phyloP scores from a whole-genome alignment of 2,329 filamentous ascomycete species.

The Colletotrichum sp. region DNA sequence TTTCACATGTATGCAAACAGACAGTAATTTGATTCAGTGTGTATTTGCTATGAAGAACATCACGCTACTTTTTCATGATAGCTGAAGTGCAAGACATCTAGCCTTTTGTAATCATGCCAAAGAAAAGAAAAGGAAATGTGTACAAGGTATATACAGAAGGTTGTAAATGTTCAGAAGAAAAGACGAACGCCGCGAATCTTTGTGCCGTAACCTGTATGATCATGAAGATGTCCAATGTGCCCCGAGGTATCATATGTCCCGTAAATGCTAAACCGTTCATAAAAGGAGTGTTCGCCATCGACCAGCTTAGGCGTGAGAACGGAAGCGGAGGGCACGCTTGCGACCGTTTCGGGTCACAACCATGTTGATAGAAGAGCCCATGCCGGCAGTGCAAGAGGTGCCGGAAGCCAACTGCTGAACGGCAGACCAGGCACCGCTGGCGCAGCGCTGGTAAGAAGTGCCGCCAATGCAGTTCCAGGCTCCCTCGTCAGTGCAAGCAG shows the following conservation, averaged over 20 bases:
- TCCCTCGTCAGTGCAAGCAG: slow-evolving; percentile 53
- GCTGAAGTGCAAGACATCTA: neutral
- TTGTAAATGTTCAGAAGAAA: slow-evolving; percentile 8
- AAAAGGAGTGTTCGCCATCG: slow-evolving; percentile 1
- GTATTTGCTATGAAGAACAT: neutral
- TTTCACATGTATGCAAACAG: too few relatives aligned
- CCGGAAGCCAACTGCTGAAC: slow-evolving; percentile 48
- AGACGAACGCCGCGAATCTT: neutral
- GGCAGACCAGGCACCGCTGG: slow-evolving; percentile 54
- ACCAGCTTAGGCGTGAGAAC: slow-evolving; percentile 21
- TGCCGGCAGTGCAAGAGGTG: slow-evolving; percentile 48
- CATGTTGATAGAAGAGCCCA: slow-evolving; percentile 44
- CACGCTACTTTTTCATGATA: neutral
- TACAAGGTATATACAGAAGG: slow-evolving; percentile 14
- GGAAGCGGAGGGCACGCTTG: slow-evolving; percentile 30
- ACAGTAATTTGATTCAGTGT: too few relatives aligned
- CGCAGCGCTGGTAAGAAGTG: slow-evolving; percentile 59
- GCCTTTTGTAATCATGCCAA: neutral
- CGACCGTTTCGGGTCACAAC: slow-evolving; percentile 24
- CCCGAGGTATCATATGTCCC: slow-evolving; percentile 18
- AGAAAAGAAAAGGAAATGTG: neutral
- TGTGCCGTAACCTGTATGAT: neutral
- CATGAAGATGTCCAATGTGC: neutral
- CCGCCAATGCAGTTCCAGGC: slow-evolving; percentile 60
- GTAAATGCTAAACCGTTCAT: slow-evolving; percentile 15